Conservation (phyloP, 768 basidiomycete species). For the Suillus brevipes region DNA sequence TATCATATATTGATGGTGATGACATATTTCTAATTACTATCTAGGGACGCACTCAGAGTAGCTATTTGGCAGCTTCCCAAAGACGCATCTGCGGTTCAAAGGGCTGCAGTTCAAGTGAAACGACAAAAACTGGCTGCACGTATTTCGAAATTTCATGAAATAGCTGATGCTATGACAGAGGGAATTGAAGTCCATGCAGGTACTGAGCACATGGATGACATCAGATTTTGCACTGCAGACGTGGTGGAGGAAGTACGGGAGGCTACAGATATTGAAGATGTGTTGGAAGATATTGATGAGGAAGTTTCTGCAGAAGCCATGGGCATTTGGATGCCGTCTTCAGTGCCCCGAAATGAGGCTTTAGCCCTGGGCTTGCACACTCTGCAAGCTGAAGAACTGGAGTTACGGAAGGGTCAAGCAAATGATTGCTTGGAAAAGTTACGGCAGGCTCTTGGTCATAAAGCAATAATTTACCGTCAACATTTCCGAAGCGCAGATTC, state of each 20-base stretch:
- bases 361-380: not conserved
- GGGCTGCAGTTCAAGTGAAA: not conserved
- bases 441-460: no score
- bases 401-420: no score
- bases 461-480: no score
- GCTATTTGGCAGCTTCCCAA: constrained; percentile 3
- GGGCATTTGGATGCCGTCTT: constrained; percentile 12
- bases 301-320: not conserved
- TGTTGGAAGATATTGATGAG: not conserved
- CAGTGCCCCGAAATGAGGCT: not conserved
- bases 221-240: not conserved
- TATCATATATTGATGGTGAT: no score
- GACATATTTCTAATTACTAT: no score
- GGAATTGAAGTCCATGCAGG: no score
- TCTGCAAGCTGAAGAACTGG: no score
- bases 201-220: not conserved
- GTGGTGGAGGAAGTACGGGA: not conserved
- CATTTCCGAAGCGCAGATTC: no score
- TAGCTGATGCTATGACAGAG: no score
- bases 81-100: constrained; percentile 4
- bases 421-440: no score
- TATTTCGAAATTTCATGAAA: no score
- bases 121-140: no score
- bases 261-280: not conserved
- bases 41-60: constrained; percentile 1